Percentiles rank a stretch among this genome's conserved stretches.
phyloP scores from a whole-genome alignment of 2,329 filamentous ascomycete species.

The Thelonectria rubi region DNA sequence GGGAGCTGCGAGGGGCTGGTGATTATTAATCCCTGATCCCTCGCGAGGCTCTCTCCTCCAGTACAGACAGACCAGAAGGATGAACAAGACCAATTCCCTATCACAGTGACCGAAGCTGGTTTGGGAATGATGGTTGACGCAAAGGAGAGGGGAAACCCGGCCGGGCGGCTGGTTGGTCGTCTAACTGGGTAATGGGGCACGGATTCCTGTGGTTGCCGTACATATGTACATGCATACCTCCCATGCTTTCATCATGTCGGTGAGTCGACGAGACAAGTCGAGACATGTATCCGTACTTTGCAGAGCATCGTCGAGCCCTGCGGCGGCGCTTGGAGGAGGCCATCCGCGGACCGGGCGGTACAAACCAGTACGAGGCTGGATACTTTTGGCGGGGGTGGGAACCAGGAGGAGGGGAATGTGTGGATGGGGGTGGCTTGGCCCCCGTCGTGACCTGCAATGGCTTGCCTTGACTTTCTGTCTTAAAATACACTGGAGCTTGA shows the following conservation, averaged over 20 bases:
- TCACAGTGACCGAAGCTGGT: constrained; percentile 35
- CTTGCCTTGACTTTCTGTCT: constrained; percentile 13
- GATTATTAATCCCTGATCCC: neutral
- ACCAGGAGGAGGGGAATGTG: constrained; percentile 3
- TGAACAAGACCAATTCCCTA: constrained; percentile 8
- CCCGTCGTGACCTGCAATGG: neutral
- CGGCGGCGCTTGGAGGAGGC: neutral
- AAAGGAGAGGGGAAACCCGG: constrained; percentile 21
- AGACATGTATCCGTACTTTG: neutral
- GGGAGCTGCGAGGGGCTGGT: constrained; percentile 7
- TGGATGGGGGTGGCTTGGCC: constrained; percentile 17
- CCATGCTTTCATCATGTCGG: neutral
- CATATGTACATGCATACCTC: neutral
- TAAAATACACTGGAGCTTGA: constrained; percentile 9
- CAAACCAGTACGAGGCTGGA: neutral
- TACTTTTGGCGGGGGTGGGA: constrained; percentile 8
- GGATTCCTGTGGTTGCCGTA: neutral
- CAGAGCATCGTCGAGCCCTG: neutral
- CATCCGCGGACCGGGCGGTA: neutral
- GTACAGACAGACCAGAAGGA: constrained; percentile 3
- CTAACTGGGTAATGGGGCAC: constrained; percentile 23
- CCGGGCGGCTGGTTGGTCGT: constrained; percentile 17
- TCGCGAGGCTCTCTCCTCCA: neutral
- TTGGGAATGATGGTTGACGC: constrained; percentile 31
- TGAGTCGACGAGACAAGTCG: neutral